Evolutionary conservation across 768 basidiomycete species (phyloP).

Genomic region (Tricholoma flavovirens): DNA sequence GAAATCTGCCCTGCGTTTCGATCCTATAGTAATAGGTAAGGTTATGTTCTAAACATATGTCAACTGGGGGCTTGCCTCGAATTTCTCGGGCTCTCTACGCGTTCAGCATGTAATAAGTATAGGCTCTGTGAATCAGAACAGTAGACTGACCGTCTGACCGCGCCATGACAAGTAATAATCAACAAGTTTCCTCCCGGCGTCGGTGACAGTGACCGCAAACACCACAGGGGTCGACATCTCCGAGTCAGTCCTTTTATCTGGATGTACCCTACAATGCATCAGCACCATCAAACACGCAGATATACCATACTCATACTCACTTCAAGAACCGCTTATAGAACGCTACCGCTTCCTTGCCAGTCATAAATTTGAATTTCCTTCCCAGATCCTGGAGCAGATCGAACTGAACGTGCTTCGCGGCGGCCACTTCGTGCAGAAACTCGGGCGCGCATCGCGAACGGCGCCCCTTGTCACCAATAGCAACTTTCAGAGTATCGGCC

Average conservation of each 20-base stretch:
- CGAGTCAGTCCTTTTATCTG: constrained; percentile 1
- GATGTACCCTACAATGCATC: constrained; percentile 9
- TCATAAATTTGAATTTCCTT: constrained; percentile 36
- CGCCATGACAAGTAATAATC: constrained; percentile 51
- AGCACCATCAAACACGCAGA: not conserved
- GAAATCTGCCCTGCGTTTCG: constrained; percentile 24
- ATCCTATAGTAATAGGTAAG: constrained; percentile 5
- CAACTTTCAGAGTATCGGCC: constrained; percentile 25
- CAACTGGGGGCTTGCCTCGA: not conserved
- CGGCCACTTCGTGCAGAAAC: constrained; percentile 33
- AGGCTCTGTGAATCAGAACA: not conserved
- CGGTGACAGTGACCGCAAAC: constrained; percentile 38
- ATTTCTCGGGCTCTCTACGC: constrained; percentile 10
- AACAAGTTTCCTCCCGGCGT: constrained; percentile 34
- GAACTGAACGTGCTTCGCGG: constrained; percentile 24
- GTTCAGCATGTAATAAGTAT: not conserved
- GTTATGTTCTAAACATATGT: not conserved
- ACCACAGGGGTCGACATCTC: constrained; percentile 30
- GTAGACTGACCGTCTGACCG: constrained; percentile 30
- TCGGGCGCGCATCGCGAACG: constrained; percentile 40
- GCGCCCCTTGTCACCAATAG: constrained; percentile 33
- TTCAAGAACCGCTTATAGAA: constrained; percentile 37
- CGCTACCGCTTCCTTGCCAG: constrained; percentile 34
- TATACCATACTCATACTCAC: constrained; percentile 23
- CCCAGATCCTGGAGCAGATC: constrained; percentile 25